A percentile compares a stretch with the other conserved stretches of the same genome.
Conservation (phyloP, 1,284 basidiomycete species). For the Blastosporella zonata region DNA sequence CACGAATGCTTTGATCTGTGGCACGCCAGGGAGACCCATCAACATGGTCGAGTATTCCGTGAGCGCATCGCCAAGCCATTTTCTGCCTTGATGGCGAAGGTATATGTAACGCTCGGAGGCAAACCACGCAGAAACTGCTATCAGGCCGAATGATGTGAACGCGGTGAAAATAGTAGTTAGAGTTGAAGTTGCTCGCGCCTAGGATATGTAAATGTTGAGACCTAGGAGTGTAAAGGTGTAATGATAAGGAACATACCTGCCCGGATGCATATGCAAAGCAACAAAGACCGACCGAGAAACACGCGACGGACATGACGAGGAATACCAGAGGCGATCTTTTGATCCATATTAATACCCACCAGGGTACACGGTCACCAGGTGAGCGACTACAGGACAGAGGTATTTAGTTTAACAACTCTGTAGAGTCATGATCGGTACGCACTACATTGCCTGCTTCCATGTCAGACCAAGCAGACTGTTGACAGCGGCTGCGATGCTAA, state of each 20-base stretch:
- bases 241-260: slow-evolving; percentile 45
- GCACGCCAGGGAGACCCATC: slow-evolving; percentile 38
- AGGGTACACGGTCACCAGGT: slow-evolving; percentile 62
- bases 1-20: slow-evolving; percentile 23
- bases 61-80: slow-evolving; percentile 73
- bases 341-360: slow-evolving; percentile 81
- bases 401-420: slow-evolving; percentile 10
- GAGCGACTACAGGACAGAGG: slow-evolving; percentile 36
- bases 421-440: slow-evolving; percentile 27
- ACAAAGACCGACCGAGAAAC: slow-evolving; percentile 67
- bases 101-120: slow-evolving; percentile 73
- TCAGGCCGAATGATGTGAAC: slow-evolving; percentile 71
- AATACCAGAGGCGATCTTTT: slow-evolving; percentile 74
- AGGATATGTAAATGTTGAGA: neutral
- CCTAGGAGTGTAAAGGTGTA: neutral
- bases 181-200: slow-evolving; percentile 61
- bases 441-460: slow-evolving; percentile 81
- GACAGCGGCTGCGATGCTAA: slow-evolving; percentile 73
- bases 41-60: slow-evolving; percentile 45
- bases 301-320: slow-evolving; percentile 68
- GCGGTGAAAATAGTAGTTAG: slow-evolving; percentile 72
- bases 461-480: slow-evolving; percentile 70
- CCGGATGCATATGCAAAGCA: slow-evolving; percentile 62
- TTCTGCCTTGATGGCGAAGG: slow-evolving; percentile 62
- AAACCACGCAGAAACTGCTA: slow-evolving; percentile 76